Evolutionary conservation across 805 yeast genomes (phyloP), one percentile per base, ranked within the genome.

Genomic region (Nakazawaea anatomiae): DNA sequence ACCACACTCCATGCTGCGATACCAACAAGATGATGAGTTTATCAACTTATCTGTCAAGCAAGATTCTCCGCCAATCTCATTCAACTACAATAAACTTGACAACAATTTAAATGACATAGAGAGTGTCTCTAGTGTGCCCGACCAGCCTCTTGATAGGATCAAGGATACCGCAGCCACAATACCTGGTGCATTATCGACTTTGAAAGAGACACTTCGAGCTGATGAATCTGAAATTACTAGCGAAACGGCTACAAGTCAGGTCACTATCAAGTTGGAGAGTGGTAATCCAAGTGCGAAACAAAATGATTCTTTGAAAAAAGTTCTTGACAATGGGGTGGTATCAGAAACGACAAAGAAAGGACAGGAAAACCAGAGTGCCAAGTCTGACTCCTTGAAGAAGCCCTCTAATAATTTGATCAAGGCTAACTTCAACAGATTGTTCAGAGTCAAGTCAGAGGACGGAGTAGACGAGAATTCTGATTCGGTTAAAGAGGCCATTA

Each of bases 31-130:
- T 12, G 46, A 34, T 35, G 42, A 44, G 4, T 50, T 44, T 28
- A 44, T 43, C 4, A 41, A 14, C 8, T 27, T 50, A 3, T 8
- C 28, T 18, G 4, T 9, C 9, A 34, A 32, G 11, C 42, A 40
- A 10, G 6, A 45, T 40, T 45, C 49, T 34, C 52, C 52, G 9
- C 52, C 52, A 4, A 41, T 57, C 42, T 43, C 57, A 51, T 30
- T 57, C 50, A 40, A 53, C 50, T 34, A 45, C 32, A 38, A 38
- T 5, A 44, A 52, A 30, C 10, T 45, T 44, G 27, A 45, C 25
- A 45, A 44, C 43, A 42, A 42, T 44, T 11, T 35, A 43, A 43
- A 42, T 39, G 36, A 39, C 38, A 28, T 36, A 39, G 44, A 48
- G 32, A 25, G 18, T 10, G 30, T 38, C 3, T 38, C 40, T 1